Evolutionary conservation across 2,329 filamentous ascomycete genomes (phyloP).

Genomic region (Periconia macrospinosa): DNA sequence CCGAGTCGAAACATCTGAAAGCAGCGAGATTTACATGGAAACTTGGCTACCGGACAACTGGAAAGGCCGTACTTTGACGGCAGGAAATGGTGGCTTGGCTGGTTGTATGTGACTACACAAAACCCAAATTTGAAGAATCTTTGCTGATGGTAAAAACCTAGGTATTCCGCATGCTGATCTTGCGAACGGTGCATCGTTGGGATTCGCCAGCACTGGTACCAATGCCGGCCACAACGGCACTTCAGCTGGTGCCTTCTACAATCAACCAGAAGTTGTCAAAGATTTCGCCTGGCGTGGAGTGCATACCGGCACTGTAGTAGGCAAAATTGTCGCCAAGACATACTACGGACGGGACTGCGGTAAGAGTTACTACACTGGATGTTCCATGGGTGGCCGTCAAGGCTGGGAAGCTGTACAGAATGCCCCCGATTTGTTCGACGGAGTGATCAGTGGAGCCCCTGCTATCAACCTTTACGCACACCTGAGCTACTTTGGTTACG

Average conservation of each 20-base stretch:
- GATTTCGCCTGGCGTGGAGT: slow-evolving; percentile 51
- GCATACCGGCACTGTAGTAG: slow-evolving; percentile 32
- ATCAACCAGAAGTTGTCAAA: slow-evolving; percentile 45
- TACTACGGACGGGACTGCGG: slow-evolving; percentile 46
- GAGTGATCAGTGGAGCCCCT: slow-evolving; percentile 39
- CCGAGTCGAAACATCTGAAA: slow-evolving; percentile 32
- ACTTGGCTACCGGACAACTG: slow-evolving; percentile 44
- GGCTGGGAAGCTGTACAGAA: slow-evolving; percentile 38
- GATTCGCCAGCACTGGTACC: slow-evolving; percentile 38
- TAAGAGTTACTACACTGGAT: slow-evolving; percentile 46
- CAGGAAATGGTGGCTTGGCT: slow-evolving; percentile 39
- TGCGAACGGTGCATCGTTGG: slow-evolving; percentile 32
- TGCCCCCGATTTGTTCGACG: slow-evolving; percentile 41
- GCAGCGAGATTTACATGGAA: slow-evolving; percentile 39
- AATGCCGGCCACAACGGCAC: slow-evolving; percentile 44
- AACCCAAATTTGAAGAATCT: neutral
- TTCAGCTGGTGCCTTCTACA: slow-evolving; percentile 46
- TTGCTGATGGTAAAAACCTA: slow-evolving; percentile 8
- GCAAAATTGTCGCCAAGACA: slow-evolving; percentile 43
- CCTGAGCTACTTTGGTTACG: slow-evolving; percentile 29
- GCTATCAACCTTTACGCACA: slow-evolving; percentile 35
- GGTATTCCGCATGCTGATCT: slow-evolving; percentile 39
- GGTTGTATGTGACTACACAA: slow-evolving; percentile 32
- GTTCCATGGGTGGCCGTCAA: slow-evolving; percentile 41
- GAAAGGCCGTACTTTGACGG: slow-evolving; percentile 38